Evolutionary conservation across 805 yeast species (phyloP).

Genomic region (Citeromyces matritensis): DNA sequence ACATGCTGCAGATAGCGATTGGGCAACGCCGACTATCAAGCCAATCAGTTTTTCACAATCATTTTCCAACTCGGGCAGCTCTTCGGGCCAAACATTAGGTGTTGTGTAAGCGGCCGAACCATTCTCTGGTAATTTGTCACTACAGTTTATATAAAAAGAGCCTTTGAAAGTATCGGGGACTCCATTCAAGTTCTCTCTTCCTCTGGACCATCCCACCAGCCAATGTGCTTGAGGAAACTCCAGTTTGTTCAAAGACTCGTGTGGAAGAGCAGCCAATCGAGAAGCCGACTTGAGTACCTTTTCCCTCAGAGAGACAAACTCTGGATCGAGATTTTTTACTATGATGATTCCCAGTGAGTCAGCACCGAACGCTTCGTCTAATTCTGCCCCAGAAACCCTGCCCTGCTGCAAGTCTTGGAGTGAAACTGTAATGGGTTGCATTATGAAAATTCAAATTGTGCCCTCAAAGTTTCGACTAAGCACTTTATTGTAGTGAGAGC

Average conservation of each 20-base stretch:
- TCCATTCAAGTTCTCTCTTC: conserved; percentile 33
- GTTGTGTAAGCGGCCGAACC: conserved; percentile 27
- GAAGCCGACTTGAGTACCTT: conserved; percentile 27
- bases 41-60: conserved; percentile 23
- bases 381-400: conserved; percentile 9
- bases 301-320: conserved; percentile 20
- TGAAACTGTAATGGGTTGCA: conserved; percentile 15
- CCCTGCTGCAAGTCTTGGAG: conserved; percentile 17
- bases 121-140: conserved; percentile 15
- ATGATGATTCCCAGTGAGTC: conserved; percentile 39
- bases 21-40: conserved; percentile 31
- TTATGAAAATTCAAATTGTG: no score
- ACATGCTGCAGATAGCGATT: conserved; percentile 35
- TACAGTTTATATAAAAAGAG: conserved; percentile 42
- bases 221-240: conserved; percentile 35
- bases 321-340: conserved; percentile 24
- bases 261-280: conserved; percentile 22
- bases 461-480: no score
- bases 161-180: conserved; percentile 36
- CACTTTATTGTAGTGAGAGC: no score
- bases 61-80: conserved; percentile 17
- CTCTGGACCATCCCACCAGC: conserved; percentile 49
- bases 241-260: conserved; percentile 15
- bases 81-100: conserved; percentile 38
- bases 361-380: conserved; percentile 36